phyloP scores from a whole-genome alignment of 179 eudicot species.

The Amaranthus tricolor region DNA sequence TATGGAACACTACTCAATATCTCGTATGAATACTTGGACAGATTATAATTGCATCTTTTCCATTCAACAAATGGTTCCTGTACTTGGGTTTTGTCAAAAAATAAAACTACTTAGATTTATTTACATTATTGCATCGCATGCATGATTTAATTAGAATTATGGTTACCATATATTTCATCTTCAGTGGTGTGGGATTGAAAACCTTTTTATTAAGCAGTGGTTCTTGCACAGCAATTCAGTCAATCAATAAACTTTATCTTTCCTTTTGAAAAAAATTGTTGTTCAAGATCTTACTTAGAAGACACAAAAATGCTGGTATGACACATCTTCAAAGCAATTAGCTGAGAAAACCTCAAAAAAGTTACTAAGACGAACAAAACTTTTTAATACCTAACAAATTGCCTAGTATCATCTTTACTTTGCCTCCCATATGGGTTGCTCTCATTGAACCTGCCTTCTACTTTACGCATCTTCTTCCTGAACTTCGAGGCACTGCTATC shows the following conservation, averaged over 20 bases:
- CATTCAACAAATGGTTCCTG: slow-evolving; percentile 15
- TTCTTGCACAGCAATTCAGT: no score
- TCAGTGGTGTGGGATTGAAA: no score
- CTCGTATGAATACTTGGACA: slow-evolving; percentile 15
- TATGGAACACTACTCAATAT: slow-evolving; percentile 24
- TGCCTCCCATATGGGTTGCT: slow-evolving; percentile 63
- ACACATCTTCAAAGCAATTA: background rate
- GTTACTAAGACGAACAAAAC: background rate
- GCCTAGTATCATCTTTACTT: slow-evolving; percentile 28
- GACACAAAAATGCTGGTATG: slow-evolving; percentile 15
- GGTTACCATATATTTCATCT: no score
- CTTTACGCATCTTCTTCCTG: slow-evolving; percentile 55
- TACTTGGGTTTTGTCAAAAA: background rate
- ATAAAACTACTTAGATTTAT: no score
- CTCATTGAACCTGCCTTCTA: slow-evolving; percentile 70
- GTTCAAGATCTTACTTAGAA: background rate
- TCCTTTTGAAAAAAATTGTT: background rate
- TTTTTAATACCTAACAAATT: slow-evolving; percentile 32
- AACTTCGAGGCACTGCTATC: slow-evolving; percentile 81
- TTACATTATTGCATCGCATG: no score
- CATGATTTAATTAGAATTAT: no score
- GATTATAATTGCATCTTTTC: slow-evolving; percentile 24
- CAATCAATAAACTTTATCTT: background rate
- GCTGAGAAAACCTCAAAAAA: background rate
- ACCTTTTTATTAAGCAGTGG: no score